Evolutionary conservation across 1,284 basidiomycete species (phyloP).

Genomic region (Rhodotorula sp.): DNA sequence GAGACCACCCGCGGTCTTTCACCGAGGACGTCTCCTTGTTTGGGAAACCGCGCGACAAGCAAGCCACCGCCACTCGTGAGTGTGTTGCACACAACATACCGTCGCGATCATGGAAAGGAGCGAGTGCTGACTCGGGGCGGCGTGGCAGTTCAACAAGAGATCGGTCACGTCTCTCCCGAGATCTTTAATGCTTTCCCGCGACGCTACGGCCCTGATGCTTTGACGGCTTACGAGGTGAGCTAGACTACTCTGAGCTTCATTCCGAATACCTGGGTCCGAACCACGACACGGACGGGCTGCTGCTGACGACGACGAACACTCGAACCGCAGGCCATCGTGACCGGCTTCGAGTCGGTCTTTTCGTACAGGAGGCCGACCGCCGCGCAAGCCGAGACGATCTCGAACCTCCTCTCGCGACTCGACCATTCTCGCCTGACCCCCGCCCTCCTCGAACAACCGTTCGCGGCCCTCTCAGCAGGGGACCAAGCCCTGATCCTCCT

Average conservation of each 20-base stretch:
- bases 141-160: conserved; percentile 52
- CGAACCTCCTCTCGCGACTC: conserved; percentile 62
- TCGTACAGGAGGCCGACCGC: conserved; percentile 56
- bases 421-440: conserved; percentile 43
- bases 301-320: background rate
- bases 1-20: conserved; percentile 92
- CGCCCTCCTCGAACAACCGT: conserved; percentile 50
- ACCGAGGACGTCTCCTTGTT: conserved; percentile 59
- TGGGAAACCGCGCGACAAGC: conserved; percentile 38
- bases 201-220: conserved; percentile 52
- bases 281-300: background rate
- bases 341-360: conserved; percentile 78
- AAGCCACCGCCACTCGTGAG: conserved; percentile 40
- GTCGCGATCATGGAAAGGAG: no score
- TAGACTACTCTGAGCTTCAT: background rate
- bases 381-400: conserved; percentile 52
- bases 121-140: background rate
- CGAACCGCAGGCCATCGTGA: conserved; percentile 57
- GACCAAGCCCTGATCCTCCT: conserved; percentile 77
- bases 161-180: conserved; percentile 85
- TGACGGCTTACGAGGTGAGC: conserved; percentile 67
- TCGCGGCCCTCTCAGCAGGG: conserved; percentile 63
- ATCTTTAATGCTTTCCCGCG: conserved; percentile 87
- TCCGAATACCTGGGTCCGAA: background rate
- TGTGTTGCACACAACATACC: no score